Conservation (phyloP, 306 rosid genomes). For the Rubus parviflorus region DNA sequence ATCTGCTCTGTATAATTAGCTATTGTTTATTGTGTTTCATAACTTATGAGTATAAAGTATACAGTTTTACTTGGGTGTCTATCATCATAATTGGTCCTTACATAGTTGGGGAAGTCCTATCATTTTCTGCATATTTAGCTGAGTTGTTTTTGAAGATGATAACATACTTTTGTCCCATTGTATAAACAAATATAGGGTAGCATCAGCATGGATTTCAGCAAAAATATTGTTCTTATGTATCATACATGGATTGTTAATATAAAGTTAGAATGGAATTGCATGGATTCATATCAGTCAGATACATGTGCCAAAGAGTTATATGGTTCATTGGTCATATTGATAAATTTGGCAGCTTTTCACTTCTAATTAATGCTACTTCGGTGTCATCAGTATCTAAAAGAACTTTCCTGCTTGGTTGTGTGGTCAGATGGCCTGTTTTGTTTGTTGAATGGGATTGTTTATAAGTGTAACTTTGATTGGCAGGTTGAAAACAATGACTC, state of each 20-base stretch:
- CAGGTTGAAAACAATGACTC: slow-evolving; percentile 38
- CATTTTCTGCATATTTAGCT: background rate
- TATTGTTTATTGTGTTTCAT: background rate
- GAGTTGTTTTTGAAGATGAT: background rate
- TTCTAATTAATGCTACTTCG: background rate
- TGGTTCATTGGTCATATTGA: background rate
- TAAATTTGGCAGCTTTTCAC: background rate
- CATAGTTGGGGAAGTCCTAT: background rate
- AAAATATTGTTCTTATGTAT: no score
- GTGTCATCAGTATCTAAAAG: background rate
- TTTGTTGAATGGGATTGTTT: background rate
- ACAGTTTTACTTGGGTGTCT: background rate
- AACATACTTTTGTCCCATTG: background rate
- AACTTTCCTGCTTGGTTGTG: background rate
- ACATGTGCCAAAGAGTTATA: no score
- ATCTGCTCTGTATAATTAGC: background rate
- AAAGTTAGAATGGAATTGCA: no score
- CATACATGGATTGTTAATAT: background rate
- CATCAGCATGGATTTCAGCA: background rate
- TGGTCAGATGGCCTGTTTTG: background rate
- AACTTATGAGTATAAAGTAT: background rate
- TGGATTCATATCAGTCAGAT: no score
- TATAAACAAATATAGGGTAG: background rate
- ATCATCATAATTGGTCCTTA: background rate
- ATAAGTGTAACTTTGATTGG: slow-evolving; percentile 16